Percentiles rank a stretch among this genome's conserved stretches.
phyloP scores from a whole-genome alignment of 108 stramenopile species.

The Nitzschia inconspicua region DNA sequence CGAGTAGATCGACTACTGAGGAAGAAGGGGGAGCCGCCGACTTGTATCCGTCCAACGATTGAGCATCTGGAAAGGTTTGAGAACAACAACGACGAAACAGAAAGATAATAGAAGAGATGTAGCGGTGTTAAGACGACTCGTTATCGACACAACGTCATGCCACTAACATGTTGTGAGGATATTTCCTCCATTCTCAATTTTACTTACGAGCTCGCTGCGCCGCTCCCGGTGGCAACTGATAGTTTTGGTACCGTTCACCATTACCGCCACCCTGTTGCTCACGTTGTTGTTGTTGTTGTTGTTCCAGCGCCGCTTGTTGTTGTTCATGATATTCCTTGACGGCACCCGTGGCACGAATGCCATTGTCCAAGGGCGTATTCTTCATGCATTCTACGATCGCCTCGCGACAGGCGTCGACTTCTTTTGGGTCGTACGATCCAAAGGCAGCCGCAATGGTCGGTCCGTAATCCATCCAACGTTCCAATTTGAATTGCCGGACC shows the following conservation, averaged over 20 bases:
- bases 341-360: conserved; percentile 57
- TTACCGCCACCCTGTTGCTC: neutral
- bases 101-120: neutral
- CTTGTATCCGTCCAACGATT: neutral
- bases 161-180: neutral
- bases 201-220: neutral
- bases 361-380: conserved; percentile 60
- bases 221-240: neutral
- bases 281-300: neutral
- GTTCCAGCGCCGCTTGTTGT: conserved; percentile 5
- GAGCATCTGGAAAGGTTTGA: neutral
- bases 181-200: neutral
- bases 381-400: conserved; percentile 82
- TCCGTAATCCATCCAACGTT: conserved; percentile 92
- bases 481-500: conserved; percentile 88
- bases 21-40: conserved; percentile 2
- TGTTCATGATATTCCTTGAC: conserved; percentile 34
- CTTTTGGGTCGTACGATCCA: conserved; percentile 74
- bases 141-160: neutral
- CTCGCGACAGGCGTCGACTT: conserved; percentile 68
- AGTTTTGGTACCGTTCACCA: conserved; percentile 20
- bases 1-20: conserved; percentile 22
- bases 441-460: conserved; percentile 91
- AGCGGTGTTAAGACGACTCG: neutral
- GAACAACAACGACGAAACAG: neutral